Percentiles rank a stretch among this genome's conserved stretches.
Conservation (phyloP, 371 early-diverging fungal species). For the Mucor sp. region DNA sequence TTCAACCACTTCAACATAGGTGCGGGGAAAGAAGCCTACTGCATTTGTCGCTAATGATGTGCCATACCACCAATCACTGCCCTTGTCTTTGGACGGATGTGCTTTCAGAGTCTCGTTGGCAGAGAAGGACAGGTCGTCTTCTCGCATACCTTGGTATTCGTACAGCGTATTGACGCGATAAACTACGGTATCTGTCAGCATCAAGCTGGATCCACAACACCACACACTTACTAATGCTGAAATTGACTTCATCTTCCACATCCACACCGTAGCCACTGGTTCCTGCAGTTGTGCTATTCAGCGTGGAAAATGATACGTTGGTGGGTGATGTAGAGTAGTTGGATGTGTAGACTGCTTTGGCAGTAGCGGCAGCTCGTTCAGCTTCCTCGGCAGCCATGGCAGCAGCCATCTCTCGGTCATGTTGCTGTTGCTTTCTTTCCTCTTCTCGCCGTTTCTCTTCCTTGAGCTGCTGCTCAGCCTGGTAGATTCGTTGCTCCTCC, state of each 20-base stretch:
- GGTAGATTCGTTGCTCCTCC: not conserved
- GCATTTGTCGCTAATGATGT: constrained; percentile 34
- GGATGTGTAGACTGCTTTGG: not conserved
- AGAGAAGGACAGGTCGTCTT: constrained; percentile 49
- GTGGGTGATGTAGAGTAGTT: not conserved
- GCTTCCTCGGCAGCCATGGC: not conserved
- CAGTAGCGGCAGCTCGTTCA: not conserved
- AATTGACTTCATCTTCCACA: constrained; percentile 53
- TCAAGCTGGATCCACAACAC: no score
- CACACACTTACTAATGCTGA: constrained; percentile 37
- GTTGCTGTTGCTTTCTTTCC: not conserved
- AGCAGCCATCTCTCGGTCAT: constrained; percentile 4
- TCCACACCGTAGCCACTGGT: constrained; percentile 49
- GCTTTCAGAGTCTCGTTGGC: constrained; percentile 52
- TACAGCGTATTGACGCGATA: constrained; percentile 51
- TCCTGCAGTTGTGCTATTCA: constrained; percentile 37
- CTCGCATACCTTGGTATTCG: constrained; percentile 48
- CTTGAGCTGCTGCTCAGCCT: not conserved
- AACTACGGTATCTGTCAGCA: constrained; percentile 12
- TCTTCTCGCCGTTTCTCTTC: constrained; percentile 5
- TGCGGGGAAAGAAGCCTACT: constrained; percentile 49
- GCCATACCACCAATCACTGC: constrained; percentile 55
- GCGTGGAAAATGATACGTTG: not conserved
- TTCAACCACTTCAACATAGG: constrained; percentile 48
- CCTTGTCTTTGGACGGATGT: constrained; percentile 54